Conservation (phyloP, 2,329 filamentous ascomycete species). For the Neocucurbitaria cava region DNA sequence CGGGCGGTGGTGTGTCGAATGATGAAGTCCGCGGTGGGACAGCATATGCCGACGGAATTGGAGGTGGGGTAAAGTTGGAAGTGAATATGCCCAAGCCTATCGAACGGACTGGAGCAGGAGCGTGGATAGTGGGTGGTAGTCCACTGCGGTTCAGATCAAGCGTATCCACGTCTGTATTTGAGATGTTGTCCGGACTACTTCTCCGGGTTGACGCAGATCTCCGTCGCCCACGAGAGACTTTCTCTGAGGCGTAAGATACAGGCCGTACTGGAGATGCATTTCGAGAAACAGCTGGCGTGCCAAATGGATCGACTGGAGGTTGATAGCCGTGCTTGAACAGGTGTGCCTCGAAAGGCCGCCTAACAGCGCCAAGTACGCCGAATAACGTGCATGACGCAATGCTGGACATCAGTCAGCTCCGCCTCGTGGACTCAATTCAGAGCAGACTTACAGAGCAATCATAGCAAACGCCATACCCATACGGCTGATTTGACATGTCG, state of each 20-base stretch:
- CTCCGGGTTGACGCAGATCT: constrained; percentile 25
- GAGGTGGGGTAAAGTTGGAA: constrained; percentile 36
- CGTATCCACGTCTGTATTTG: constrained; percentile 37
- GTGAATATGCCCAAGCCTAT: constrained; percentile 36
- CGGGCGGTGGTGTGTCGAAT: constrained; percentile 14
- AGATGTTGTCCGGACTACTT: constrained; percentile 21
- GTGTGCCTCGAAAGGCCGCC: constrained; percentile 48
- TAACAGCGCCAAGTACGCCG: constrained; percentile 39
- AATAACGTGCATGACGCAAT: constrained; percentile 43
- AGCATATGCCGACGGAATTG: constrained; percentile 32
- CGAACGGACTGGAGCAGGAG: constrained; percentile 25
- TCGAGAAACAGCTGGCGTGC: constrained; percentile 26
- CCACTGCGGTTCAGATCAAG: constrained; percentile 28
- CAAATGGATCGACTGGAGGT: constrained; percentile 7
- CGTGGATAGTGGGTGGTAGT: constrained; percentile 24
- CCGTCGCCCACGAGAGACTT: constrained; percentile 8
- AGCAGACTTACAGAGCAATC: constrained; percentile 39
- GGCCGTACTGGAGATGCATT: constrained; percentile 23
- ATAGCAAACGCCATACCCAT: constrained; percentile 41
- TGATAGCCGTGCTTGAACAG: constrained; percentile 36
- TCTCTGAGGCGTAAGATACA: constrained; percentile 23
- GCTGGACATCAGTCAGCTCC: constrained; percentile 17
- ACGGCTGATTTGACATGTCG: constrained; percentile 40
- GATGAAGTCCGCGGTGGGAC: constrained; percentile 20
- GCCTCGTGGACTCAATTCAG: background rate